Base-by-base conservation (phyloP, 108 stramenopile species). In the Nitzschia sp. region DNA sequence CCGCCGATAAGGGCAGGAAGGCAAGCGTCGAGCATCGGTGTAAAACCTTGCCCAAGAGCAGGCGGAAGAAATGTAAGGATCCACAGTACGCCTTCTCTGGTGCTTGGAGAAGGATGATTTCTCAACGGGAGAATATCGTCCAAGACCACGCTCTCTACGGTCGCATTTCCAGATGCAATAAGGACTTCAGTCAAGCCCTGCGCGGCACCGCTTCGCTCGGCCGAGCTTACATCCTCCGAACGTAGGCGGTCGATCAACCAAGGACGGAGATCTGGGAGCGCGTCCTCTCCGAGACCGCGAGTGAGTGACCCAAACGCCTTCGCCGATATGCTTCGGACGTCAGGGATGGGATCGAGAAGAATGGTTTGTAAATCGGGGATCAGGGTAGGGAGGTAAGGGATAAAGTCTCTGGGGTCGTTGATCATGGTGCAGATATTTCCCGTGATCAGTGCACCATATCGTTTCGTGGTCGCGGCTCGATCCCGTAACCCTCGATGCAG, bases 61-160 rank as follows among this genome's bases (percentile, higher is more conserved):
- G 94, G 88, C 1, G 99, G 99, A 53, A 99, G 85, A 72, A 98
- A 99, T n/a, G 95, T 96, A 44, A 99, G 85, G 31, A 98, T 84
- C 99, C 99, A 99, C 15, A 98, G 76, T n/a, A 97, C 93, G 22
- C 99, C 99, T 72, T 99, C 98, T 48, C 98, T 81, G 13, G 95
- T 97, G 47, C 91, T 76, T 5, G 86, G 76, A 63, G 94, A 83
- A 2, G 96, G 96, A 59, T 97, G 92, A 60, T 79, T 84, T 52
- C 78, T 76, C 38, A 97, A 74, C 11, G 97, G 93, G 53, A 99
- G 73, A 45, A 98, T 91, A 50, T 98, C 96, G 48, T 91, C 80
- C 44, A 84, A 27, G 72, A 97, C 85, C 29, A 93, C 92, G 36
- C 83, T 67, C 63, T 85, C 80, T 17, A 89, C 85, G 34, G 82